Base-by-base conservation (phyloP, 2,329 filamentous ascomycete genomes). In the Spiromastix sp. region DNA sequence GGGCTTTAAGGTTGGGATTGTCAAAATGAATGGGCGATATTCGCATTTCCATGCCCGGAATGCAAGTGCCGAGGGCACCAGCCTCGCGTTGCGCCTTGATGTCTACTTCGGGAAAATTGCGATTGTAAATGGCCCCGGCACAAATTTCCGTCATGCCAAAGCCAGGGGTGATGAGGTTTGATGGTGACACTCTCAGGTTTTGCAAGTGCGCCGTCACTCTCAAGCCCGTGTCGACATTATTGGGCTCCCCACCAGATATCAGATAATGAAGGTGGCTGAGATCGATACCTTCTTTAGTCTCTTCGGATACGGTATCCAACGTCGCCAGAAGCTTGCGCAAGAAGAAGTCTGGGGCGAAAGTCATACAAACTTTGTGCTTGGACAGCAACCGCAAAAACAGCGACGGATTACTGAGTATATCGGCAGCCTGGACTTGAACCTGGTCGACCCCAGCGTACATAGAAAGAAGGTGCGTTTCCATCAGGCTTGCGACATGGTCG, bases 401-500 rank as follows among this genome's bases (percentile, higher is more conserved):
- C 2, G 41, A 36, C 1, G 59, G 59, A 4, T 47, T 34, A 5
- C 43, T 34, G 1, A 60, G 40, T 5, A 61, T 36, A 10, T 56
- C 53, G 5, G 49, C 39, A 2, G 59, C 46, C 7, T 46, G 49
- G 3, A 70, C 55, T 36, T 71, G 68, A 8, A 74, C 44, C 43
- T 74, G 69, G 29, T 61, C 50, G 1, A 53, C 50, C 5, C 57
- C 57, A 2, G 59, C 41, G 18, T 40, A 53, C 30, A 72, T 45
- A 38, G 46, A 54, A n/a, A 53, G 48, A 11, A 63, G 43, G 30
- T 64, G 60, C 8, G 58, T 50, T 36, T 63, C 59, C 20, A 48
- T 46, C 5, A 64, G 45, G 30, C 45, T 51, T 1, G 55, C 60
- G 5, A 57, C 57, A 36, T 64, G 60, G 30, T 63, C 60, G 19